Evolutionary conservation across 2,329 filamentous ascomycete genomes (phyloP).

Genomic region (Penicillium frequentans): DNA sequence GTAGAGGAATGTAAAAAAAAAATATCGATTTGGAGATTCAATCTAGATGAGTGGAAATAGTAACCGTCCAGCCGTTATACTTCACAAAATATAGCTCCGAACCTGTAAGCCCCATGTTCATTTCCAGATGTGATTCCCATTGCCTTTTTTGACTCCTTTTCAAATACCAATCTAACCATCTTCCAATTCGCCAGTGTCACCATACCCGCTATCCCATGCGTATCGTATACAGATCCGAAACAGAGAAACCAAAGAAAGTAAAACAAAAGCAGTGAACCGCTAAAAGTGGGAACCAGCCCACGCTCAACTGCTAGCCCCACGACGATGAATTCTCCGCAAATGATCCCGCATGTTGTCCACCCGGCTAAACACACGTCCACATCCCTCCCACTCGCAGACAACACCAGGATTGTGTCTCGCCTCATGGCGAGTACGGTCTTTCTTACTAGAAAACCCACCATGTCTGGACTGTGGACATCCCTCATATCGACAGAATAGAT

Average conservation of each 20-base stretch:
- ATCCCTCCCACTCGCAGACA: conserved; percentile 58
- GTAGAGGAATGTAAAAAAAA: too few species aligned
- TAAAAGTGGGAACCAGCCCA: neutral
- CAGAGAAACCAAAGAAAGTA: neutral
- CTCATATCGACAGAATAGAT: conserved; percentile 60
- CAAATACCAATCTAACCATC: conserved; percentile 1
- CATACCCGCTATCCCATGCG: conserved; percentile 5
- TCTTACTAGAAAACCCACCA: conserved; percentile 63
- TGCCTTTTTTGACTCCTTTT: neutral
- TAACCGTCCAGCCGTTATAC: neutral
- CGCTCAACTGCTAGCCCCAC: conserved; percentile 6
- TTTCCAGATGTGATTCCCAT: neutral
- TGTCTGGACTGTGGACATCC: conserved; percentile 58
- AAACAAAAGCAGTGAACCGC: neutral
- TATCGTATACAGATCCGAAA: conserved; percentile 4
- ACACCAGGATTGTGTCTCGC: conserved; percentile 64
- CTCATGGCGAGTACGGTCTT: conserved; percentile 62
- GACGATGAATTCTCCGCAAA: conserved; percentile 44
- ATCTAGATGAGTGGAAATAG: neutral
- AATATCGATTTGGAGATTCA: neutral
- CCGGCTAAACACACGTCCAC: conserved; percentile 59
- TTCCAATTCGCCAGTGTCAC: conserved; percentile 8
- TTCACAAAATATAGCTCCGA: neutral
- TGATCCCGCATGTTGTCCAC: conserved; percentile 63
- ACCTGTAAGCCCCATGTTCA: neutral